Evolutionary conservation across 129 eudicot species (phyloP).

Genomic region (Flaveria brownii): DNA sequence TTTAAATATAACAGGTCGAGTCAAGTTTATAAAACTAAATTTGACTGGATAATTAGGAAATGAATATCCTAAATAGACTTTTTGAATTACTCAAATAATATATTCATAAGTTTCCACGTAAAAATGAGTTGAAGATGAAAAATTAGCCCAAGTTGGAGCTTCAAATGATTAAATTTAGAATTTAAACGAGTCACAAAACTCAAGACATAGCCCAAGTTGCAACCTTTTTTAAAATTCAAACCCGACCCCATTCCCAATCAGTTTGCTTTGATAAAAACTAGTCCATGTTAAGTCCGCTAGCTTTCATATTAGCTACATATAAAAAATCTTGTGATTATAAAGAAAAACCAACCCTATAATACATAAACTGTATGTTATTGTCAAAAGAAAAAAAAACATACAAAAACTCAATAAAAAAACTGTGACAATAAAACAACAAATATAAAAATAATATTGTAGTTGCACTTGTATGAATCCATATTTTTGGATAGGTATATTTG

Average conservation of each 20-base stretch:
- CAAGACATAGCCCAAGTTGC: too few species aligned
- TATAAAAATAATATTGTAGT: background rate
- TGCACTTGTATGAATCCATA: background rate
- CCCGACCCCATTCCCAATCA: too few species aligned
- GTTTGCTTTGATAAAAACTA: too few species aligned
- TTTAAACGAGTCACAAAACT: too few species aligned
- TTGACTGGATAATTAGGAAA: background rate
- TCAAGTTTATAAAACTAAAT: background rate
- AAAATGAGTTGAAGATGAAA: too few species aligned
- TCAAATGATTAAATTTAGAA: too few species aligned
- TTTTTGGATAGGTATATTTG: constrained; percentile 24
- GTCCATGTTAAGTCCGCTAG: background rate
- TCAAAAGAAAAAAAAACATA: background rate
- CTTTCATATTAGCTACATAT: background rate
- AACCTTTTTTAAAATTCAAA: too few species aligned
- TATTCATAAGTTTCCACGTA: too few species aligned
- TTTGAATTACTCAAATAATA: too few species aligned
- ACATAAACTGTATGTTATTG: background rate
- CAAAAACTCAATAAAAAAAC: background rate
- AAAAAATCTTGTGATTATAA: background rate
- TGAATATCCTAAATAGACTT: too few species aligned
- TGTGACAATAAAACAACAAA: background rate
- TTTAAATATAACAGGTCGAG: background rate
- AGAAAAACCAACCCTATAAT: background rate
- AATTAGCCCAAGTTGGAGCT: too few species aligned